These are phyloP conservation scores for Teunomyces cretensis DNA, from an alignment of 805 yeast genomes.

Conservation along the genomic window DNA sequence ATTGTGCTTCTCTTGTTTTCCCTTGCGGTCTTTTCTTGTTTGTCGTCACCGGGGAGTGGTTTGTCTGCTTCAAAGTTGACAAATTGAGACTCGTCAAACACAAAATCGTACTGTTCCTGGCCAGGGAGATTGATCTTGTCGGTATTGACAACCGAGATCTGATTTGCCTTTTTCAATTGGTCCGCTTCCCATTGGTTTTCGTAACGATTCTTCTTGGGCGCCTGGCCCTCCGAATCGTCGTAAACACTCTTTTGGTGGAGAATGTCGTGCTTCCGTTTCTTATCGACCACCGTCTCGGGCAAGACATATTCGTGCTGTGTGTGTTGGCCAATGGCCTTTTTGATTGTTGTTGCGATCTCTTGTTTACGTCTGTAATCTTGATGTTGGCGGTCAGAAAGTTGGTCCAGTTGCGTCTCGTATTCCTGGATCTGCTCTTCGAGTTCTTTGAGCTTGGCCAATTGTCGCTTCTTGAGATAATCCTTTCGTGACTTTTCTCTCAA, in stretches of 20 bases:
- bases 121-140: slow-evolving; percentile 44
- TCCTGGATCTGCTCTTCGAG: slow-evolving; percentile 12
- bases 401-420: slow-evolving; percentile 4
- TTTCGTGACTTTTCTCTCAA: slow-evolving; percentile 16
- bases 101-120: slow-evolving; percentile 63
- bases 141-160: slow-evolving; percentile 19
- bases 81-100: slow-evolving; percentile 66
- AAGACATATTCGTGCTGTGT: slow-evolving; percentile 3
- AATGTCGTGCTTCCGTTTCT: slow-evolving; percentile 51
- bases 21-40: slow-evolving; percentile 27
- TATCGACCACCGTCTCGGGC: slow-evolving; percentile 19
- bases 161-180: slow-evolving; percentile 45
- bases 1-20: slow-evolving; percentile 7
- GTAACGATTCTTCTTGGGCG: slow-evolving; percentile 17
- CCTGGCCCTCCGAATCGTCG: slow-evolving; percentile 15
- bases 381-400: slow-evolving; percentile 8
- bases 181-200: slow-evolving; percentile 54
- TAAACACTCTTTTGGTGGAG: slow-evolving; percentile 39
- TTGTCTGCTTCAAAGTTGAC: slow-evolving; percentile 54
- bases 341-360: slow-evolving; percentile 16
- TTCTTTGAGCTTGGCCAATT: slow-evolving; percentile 16
- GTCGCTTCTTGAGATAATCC: slow-evolving; percentile 21
- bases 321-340: slow-evolving; percentile 7
- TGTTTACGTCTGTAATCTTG: slow-evolving; percentile 19
- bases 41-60: slow-evolving; percentile 20